Evolutionary conservation across 768 basidiomycete species (phyloP).

Genomic region (Gyrodon lividus): DNA sequence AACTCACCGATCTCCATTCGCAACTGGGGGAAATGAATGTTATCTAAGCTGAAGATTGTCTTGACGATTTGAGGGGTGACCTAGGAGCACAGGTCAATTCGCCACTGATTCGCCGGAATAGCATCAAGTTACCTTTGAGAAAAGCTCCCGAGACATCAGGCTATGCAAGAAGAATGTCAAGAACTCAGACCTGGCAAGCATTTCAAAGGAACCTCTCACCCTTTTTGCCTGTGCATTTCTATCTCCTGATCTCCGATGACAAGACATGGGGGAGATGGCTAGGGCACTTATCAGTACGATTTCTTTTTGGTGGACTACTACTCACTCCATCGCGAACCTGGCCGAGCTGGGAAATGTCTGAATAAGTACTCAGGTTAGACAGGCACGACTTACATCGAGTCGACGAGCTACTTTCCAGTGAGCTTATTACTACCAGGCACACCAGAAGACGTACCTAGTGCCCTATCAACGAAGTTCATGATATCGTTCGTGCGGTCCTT

Average conservation of each 20-base stretch:
- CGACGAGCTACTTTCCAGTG: constrained; percentile 34
- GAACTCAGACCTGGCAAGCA: too few relatives aligned
- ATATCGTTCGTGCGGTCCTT: constrained; percentile 30
- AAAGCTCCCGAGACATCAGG: constrained; percentile 32
- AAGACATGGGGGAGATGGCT: constrained; percentile 7
- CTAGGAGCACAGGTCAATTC: constrained; percentile 20
- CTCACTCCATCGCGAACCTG: constrained; percentile 42
- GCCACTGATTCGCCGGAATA: constrained; percentile 16
- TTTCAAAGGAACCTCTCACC: constrained; percentile 9
- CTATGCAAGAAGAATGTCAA: constrained; percentile 15
- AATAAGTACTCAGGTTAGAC: constrained; percentile 34
- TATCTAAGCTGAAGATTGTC: constrained; percentile 44
- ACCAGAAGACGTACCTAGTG: constrained; percentile 39
- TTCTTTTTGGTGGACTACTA: not conserved
- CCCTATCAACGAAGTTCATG: constrained; percentile 46
- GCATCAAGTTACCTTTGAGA: constrained; percentile 14
- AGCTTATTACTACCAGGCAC: constrained; percentile 18
- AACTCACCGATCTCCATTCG: constrained; percentile 15
- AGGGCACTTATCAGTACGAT: not conserved
- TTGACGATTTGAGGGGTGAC: constrained; percentile 44
- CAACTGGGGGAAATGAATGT: constrained; percentile 22
- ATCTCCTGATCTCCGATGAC: constrained; percentile 9
- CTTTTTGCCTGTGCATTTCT: constrained; percentile 15
- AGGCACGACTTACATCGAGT: constrained; percentile 29
- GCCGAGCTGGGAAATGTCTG: constrained; percentile 33